Base-by-base conservation (phyloP, 2,329 filamentous ascomycete species). In the Nemania sp. region DNA sequence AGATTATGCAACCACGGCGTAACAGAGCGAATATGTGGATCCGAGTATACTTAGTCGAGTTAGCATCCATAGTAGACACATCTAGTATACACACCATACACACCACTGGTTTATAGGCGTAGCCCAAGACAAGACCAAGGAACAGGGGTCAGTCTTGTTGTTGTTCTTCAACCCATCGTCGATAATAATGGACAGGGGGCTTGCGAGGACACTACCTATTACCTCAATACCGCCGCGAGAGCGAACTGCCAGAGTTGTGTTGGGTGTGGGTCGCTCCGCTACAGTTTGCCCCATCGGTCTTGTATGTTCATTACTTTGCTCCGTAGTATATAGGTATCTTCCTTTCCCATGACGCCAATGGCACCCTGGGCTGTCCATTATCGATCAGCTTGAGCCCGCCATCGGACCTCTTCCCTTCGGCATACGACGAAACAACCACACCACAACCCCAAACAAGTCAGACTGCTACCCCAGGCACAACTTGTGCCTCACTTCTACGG, bases 341-440 rank as follows among this genome's bases (percentile, higher is more conserved):
- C 62, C 63, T 57, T 24, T 53, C 44, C 54, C 59, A 56, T 57
- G 53, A 60, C 56, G 56, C 60, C 62, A 60, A 55, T 49, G 42
- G 51, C 34, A 53, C 56, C 51, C 52, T 44, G 42, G 39, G 26
- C 46, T 20, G 31, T 47, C 17, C 45, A 36, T 58, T 45, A 39
- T 47, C 52, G 55, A 56, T 56, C 52, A 36, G 44, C 39, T 49
- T 47, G 48, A 50, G 45, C 54, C 42, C 49, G 12, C 46, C 24
- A 31, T 40, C 28, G 45, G 41, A 34, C 26, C 41, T 56, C 56
- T 48, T 39, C 30, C 42, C 33, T 37, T n/a, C 20, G 33, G 19
- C 40, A 52, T 49, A 52, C 48, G 24, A 37, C 34, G 23, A 33
- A 49, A 9, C 39, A 24, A 36, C 20, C 34, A 37, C 17, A 47